These are phyloP conservation scores for Saksenaea vasiformis DNA, from an alignment of 371 early-diverging fungal genomes.

Conservation along the genomic window DNA sequence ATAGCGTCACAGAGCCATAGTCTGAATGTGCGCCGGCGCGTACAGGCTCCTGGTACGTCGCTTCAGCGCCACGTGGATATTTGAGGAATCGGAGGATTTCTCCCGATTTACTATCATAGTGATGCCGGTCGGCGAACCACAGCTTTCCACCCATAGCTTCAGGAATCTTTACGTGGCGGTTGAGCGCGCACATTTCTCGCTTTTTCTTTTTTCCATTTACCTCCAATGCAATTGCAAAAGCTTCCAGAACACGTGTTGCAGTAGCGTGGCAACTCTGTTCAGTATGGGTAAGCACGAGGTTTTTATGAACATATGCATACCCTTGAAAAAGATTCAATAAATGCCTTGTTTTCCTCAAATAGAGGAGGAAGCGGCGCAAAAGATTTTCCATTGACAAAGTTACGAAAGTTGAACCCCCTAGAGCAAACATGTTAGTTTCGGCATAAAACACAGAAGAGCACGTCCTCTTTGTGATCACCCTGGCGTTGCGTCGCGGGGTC, in stretches of 20 bases:
- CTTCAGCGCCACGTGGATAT: conserved; percentile 57
- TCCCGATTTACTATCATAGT: conserved; percentile 48
- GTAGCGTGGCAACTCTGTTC: conserved; percentile 50
- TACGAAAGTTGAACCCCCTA: conserved; percentile 64
- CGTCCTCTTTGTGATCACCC: conserved; percentile 70
- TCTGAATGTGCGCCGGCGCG: conserved; percentile 69
- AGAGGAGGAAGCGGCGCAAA: conserved; percentile 36
- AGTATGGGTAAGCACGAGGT: background rate
- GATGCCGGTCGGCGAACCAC: conserved; percentile 57
- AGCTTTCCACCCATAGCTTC: conserved; percentile 54
- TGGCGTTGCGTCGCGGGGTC: conserved; percentile 57
- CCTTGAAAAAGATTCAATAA: conserved; percentile 35
- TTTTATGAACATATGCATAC: conserved; percentile 24
- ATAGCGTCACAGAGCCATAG: conserved; percentile 73
- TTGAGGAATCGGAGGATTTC: conserved; percentile 60
- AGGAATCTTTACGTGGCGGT: conserved; percentile 38
- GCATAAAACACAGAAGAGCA: background rate
- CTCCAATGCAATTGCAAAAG: conserved; percentile 64
- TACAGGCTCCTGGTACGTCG: conserved; percentile 40
- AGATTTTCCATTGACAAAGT: conserved; percentile 44
- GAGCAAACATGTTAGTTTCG: background rate
- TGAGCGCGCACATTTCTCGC: background rate
- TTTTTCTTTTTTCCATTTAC: conserved; percentile 14
- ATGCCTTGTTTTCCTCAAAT: conserved; percentile 32
- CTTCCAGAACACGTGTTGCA: conserved; percentile 51